Evolutionary conservation across 2,329 filamentous ascomycete species (phyloP), one percentile per base, ranked within the genome.

Genomic region (Diaporthe velutina): DNA sequence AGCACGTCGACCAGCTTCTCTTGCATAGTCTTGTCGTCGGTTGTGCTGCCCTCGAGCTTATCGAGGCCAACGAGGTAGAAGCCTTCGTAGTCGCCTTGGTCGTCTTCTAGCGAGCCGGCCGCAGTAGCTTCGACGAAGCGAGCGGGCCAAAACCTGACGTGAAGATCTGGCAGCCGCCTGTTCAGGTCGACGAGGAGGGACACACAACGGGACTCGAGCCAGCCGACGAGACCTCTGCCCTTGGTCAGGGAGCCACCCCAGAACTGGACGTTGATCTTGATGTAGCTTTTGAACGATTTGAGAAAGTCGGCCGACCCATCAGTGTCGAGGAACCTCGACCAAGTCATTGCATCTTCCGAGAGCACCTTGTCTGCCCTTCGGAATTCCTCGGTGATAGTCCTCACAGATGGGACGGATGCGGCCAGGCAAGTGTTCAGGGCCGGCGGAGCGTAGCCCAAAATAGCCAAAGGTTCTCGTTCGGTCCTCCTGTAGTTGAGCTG

Each of bases 261-360:
- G 81, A 92, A 93, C 61, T 92, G 90, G 1, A 90, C 85, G 73
- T 92, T 89, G 70, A 94, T 87, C 78, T 89, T 90, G 73, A 91
- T 82, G 78, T 91, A 94, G 70, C 83, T 88, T 72, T 84, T 86
- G 80, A 89, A 90, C 0, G 82, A 79, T 1, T 77, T 77, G 8
- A 93, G 79, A 76, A 93, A 93, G 4, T 88, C 85, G 1, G 75
- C 70, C 7, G 84, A 82, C 15, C 84, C 85, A 13, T 74, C 67
- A 0, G 76, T 30, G 2, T 19, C 28, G 15, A 89, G 78, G 50
- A 92, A 83, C 0, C 74, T 74, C 0, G 81, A 70, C 89, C 89
- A 91, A 1, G 82, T 84, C 54, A 82, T 79, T 6, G 75, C 79
- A 2, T 81, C 76, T 0, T 79, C 75, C 0, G 80, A 82, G 3